Base-by-base conservation (phyloP, 2,329 filamentous ascomycete genomes). In the Ceratocystis alfenasii region DNA sequence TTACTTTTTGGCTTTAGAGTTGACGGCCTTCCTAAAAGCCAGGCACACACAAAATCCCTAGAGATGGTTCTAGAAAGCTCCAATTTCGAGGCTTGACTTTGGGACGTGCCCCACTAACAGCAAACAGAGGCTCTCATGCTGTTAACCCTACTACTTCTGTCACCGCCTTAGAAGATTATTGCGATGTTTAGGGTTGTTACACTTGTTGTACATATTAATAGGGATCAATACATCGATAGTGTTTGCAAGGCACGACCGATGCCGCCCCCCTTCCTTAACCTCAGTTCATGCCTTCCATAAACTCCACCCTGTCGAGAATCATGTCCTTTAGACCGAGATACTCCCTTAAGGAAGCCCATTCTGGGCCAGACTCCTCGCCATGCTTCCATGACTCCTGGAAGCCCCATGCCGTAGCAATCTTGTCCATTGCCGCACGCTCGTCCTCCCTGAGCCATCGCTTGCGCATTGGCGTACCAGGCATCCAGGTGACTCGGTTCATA, bases 401-500 rank as follows among this genome's bases (percentile, higher is more conserved):
- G 0, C 94, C 94, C 90, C 94, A 99, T 0, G 90, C 87, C 69
- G 87, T 84, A 0, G 92, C 91, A 66, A 99, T 84, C 72, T 83
- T 86, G 77, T 99, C 94, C 69, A 96, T 79, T 0, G 91, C 90
- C 2, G 87, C 88, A 28, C 94, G 81, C 78, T 99, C 92, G 69
- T 96, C 91, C 74, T 97, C 94, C 44, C 90, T 81, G 65, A 95
- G 75, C 89, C 92, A 97, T 15, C 94, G 83, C 71, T 90, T 83
- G 68, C 88, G 82, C 69, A 97, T 77, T 25, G 89, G 87, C 44
- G 90, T 87, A 10, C 94, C 94, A 0, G 85, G 84, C 7, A 87
- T 81, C 94, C 94, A 99, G 1, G 90, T 92, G 4, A 97, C 90
- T 22, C 94, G 85, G 72, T 88, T 87, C 89, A 96, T 96, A 75